These are phyloP conservation scores for Xerocomus spinulosus DNA, from an alignment of 768 basidiomycete genomes.

Conservation along the genomic window DNA sequence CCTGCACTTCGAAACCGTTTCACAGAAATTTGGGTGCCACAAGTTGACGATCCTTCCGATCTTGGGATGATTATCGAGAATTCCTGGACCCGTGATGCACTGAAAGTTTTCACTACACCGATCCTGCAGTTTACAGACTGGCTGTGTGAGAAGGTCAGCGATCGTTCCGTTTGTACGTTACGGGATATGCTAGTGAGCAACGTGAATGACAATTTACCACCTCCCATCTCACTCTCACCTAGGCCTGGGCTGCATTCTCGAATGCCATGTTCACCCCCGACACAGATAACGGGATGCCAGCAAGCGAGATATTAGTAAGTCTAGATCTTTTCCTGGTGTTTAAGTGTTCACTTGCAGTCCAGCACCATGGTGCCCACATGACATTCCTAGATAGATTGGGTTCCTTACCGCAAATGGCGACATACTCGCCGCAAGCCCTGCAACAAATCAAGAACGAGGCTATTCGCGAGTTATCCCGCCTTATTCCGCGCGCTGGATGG, in stretches of 20 bases:
- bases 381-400: conserved; percentile 86
- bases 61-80: conserved; percentile 70
- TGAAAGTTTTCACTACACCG: conserved; percentile 52
- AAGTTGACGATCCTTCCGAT: conserved; percentile 68
- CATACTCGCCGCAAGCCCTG: conserved; percentile 58
- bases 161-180: conserved; percentile 65
- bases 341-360: conserved; percentile 13
- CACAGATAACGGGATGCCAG: conserved; percentile 31
- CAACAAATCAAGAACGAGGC: conserved; percentile 61
- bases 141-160: conserved; percentile 60
- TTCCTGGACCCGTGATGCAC: conserved; percentile 56
- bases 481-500: conserved; percentile 44
- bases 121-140: conserved; percentile 80
- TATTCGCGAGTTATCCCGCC: conserved; percentile 44
- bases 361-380: conserved; percentile 95
- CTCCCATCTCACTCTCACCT: conserved; percentile 4
- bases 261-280: conserved; percentile 49
- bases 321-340: background rate
- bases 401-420: conserved; percentile 66
- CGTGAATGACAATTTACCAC: background rate
- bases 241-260: conserved; percentile 94
- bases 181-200: conserved; percentile 80
- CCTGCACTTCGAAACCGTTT: conserved; percentile 96
- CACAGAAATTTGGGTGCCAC: conserved; percentile 98
- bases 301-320: conserved; percentile 66